Evolutionary conservation across 2,329 filamentous ascomycete species (phyloP).

Genomic region (Monosporascus sp.): DNA sequence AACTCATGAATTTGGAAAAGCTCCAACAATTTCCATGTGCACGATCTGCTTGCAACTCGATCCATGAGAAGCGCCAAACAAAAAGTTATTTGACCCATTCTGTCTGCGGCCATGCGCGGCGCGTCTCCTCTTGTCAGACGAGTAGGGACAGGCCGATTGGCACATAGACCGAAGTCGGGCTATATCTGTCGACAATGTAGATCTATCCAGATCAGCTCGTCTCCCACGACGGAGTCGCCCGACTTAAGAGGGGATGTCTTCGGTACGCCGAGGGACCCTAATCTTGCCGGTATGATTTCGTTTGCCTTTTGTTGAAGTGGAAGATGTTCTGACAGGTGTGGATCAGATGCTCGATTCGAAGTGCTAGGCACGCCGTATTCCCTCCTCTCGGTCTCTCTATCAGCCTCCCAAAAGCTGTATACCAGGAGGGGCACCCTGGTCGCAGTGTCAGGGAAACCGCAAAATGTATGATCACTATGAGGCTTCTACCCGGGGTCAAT

Average conservation of each 20-base stretch:
- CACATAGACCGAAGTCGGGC: conserved; percentile 9
- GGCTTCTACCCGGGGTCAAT: neutral
- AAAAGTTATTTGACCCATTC: too few species aligned
- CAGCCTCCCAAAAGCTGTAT: conserved; percentile 88
- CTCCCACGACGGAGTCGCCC: conserved; percentile 52
- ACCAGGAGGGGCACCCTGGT: conserved; percentile 88
- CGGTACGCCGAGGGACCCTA: conserved; percentile 40
- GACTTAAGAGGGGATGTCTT: conserved; percentile 49
- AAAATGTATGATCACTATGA: conserved; percentile 59
- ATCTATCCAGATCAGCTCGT: conserved; percentile 57
- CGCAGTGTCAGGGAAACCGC: conserved; percentile 80
- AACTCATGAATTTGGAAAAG: too few species aligned
- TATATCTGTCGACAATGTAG: conserved; percentile 52
- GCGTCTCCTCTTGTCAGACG: conserved; percentile 19
- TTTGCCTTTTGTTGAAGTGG: conserved; percentile 1
- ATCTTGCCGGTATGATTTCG: conserved; percentile 43
- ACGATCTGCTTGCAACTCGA: too few species aligned
- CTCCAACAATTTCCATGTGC: too few species aligned
- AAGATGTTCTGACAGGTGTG: too few species aligned
- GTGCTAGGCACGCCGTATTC: conserved; percentile 90
- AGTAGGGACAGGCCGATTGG: conserved; percentile 16
- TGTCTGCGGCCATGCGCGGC: conserved; percentile 20
- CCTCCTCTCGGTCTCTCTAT: conserved; percentile 85
- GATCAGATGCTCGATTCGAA: conserved; percentile 84
- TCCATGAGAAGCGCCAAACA: too few species aligned